Evolutionary conservation across 306 rosid species (phyloP), one percentile per base, ranked within the genome.

Genomic region (Quercus berberidifolia): DNA sequence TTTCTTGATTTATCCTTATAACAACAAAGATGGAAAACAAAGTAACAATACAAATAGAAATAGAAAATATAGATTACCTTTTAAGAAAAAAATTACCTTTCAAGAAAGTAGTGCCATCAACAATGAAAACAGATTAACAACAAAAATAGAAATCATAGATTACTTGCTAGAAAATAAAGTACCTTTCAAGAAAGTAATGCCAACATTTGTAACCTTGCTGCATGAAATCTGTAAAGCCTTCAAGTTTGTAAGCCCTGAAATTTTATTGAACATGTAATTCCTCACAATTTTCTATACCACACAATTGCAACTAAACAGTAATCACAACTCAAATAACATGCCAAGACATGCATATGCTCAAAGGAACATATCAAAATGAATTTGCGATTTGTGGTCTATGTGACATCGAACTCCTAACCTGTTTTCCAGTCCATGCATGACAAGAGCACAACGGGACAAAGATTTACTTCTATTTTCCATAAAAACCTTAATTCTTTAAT

Each of bases 101-200:
- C 58, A 95, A 82, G 86, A 83, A 90, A 71, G 87, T 74, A 86
- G 93, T 81, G 83, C 99, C 99, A 73, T 41, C 46, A 41, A 41
- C 12, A 0, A 41, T 55, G 52, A 55, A 67, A 65, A 67, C 31
- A 75, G 38, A 35, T 26, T 21, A 77, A 58, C 51, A 68, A 71
- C 43, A 55, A 19, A 81, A 23, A 80, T 72, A 71, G 17, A 56
- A 6, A 49, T 31, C 35, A 19, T 23, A 20, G 56, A 60, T 28
- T 49, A 12, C 57, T 4, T 31, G 41, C 35, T 12, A 81, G 62
- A 20, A 65, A 72, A 52, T 23, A 8, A 18, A 33, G 64, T 87
- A 95, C 99, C 99, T 92, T 80, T 83, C 63, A 95, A 83, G 86
- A 83, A 90, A 71, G 87, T 76, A 86, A 95, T 82, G 83, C 99